Conservation (phyloP, 2,329 filamentous ascomycete genomes). For the Aspergillus pseudoglaucus region DNA sequence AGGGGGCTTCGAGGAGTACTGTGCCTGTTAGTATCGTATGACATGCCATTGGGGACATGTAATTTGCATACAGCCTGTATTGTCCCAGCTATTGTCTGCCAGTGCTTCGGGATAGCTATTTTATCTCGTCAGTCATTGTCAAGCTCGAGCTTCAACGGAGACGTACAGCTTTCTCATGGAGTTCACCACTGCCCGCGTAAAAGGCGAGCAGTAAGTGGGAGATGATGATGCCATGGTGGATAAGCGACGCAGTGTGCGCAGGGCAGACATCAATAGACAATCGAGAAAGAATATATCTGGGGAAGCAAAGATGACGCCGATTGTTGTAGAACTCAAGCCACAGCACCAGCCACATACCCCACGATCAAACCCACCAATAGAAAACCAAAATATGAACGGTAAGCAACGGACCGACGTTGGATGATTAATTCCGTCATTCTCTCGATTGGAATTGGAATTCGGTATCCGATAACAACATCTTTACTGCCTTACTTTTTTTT, state of each 20-base stretch:
- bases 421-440: conserved; percentile 14
- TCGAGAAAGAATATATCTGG: background rate
- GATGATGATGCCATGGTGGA: conserved; percentile 30
- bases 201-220: conserved; percentile 46
- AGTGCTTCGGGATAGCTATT: conserved; percentile 78
- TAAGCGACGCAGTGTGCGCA: conserved; percentile 15
- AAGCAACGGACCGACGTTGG: conserved; percentile 5
- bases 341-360: conserved; percentile 19
- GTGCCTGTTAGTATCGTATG: background rate
- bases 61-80: conserved; percentile 65
- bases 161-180: conserved; percentile 74
- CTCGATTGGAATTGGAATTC: background rate
- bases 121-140: conserved; percentile 5
- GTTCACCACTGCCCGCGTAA: conserved; percentile 62
- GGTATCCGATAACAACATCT: no score
- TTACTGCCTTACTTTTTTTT: background rate
- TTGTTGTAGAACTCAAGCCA: conserved; percentile 2
- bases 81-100: conserved; percentile 89
- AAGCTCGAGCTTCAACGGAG: background rate
- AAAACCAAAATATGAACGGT: conserved; percentile 1
- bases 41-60: background rate
- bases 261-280: conserved; percentile 23
- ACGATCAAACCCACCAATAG: conserved; percentile 6
- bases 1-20: conserved; percentile 66
- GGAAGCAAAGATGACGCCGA: conserved; percentile 1